Base-by-base conservation (phyloP, 1,284 basidiomycete genomes). In the Leccinum pachyderme region DNA sequence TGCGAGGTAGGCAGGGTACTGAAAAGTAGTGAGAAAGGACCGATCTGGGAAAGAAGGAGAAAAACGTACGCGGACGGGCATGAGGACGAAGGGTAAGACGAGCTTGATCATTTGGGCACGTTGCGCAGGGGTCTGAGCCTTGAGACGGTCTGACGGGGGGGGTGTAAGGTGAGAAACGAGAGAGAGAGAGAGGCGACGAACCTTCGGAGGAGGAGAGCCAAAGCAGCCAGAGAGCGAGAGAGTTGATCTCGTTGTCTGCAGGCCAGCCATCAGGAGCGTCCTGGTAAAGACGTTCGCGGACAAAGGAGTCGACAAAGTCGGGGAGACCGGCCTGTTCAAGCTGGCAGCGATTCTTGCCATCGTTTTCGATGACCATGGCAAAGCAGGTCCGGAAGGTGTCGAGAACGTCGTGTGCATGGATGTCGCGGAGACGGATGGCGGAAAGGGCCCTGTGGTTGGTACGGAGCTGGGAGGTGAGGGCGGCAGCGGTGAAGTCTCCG, bases 341-440 rank as follows among this genome's bases (percentile, higher is more conserved):
- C 66, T 87, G 87, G 3, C 64, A 69, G 27, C 78, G 71, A 66
- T 93, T 93, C 70, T 81, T 82, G 31, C 87, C 89, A 67, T 93
- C 86, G 74, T 89, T 87, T 65, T 92, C 90, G 7, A 83, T 71
- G 62, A 89, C 68, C 80, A 92, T 83, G 51, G 88, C 64, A 59
- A 83, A 86, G 0, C 80, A 75, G 0, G 73, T 74, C 75, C 81
- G 83, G 9, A 69, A 68, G 0, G 68, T 49, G 0, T 41, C 22
- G 8, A 89, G 71, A 60, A 84, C 70, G n/a, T 73, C 66, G 18
- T 70, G 61, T 11, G 80, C 67, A 39, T 57, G 61, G 47, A 81
- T 68, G 58, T 79, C 69, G 18, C 68, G 69, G 2, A 59, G 31
- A 12, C 78, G 75, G 35, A 87, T 64, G 39, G 68, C 71, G 13